Evolutionary conservation across 2,329 filamentous ascomycete species (phyloP), one percentile per base, ranked within the genome.

Genomic region (Botrytis elliptica): DNA sequence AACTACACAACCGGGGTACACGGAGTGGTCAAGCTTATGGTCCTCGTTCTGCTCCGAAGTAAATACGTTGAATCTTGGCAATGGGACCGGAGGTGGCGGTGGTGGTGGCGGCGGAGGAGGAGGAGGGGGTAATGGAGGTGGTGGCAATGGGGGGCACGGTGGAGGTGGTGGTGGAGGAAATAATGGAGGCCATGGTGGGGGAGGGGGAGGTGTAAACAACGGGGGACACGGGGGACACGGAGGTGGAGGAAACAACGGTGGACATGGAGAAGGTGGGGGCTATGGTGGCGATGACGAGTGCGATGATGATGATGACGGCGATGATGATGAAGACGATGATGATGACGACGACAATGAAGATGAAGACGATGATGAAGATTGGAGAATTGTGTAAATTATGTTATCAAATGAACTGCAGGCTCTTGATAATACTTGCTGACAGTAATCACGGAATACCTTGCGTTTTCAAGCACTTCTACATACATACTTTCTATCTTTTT

Each of bases 1-100:
- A 42, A 78, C 77, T 9, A 78, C 77, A 22, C 67, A 74, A 55
- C 57, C 74, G 38, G 75, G 71, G 44, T 78, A 78, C 63, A 76
- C 74, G 18, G 36, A 12, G 6, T 57, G 66, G 66, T 69, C 66
- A 69, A 69, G 66, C 14, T 63, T 73, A 52, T 60, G 76, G 36
- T 77, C 77, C 12, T 65, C 62, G 1, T 64, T 78, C 42, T 78
- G 77, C 76, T 20, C 59, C 10, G 46, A 42, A 75, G 72, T 63
- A 55, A 70, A 36, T 62, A 70, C 44, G 36, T 76, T 66, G 52
- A 73, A 46, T 46, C 55, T 42, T 16, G 38, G 42, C 20, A n/a
- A 40, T 38, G 40, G 36, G 14, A n/a, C 16, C 6, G 69, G 59
- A 8, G 69, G 20, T 38, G 62, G 55, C 1, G 22, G 42, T 0